phyloP scores from a whole-genome alignment of 2,329 filamentous ascomycete genomes.

The Xylariomycetidae sp. region DNA sequence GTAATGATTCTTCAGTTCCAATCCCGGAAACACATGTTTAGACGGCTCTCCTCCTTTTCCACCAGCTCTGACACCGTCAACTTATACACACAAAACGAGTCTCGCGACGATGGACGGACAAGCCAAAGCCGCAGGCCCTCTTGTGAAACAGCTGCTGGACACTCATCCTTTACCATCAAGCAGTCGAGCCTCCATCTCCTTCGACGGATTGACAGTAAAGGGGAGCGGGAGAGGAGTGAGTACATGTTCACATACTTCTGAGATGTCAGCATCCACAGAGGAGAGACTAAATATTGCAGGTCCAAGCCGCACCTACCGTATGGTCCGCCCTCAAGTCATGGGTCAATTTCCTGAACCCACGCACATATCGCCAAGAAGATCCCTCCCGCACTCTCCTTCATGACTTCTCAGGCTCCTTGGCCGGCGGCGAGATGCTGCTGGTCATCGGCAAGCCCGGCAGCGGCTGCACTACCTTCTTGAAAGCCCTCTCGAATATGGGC shows the following conservation, averaged over 20 bases:
- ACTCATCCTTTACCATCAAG: constrained; percentile 2
- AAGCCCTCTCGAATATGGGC: constrained; percentile 14
- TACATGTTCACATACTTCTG: too few species aligned
- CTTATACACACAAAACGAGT: too few species aligned
- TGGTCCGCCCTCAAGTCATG: constrained; percentile 7
- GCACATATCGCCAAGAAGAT: constrained; percentile 1
- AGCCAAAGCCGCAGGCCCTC: neutral
- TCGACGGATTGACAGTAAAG: constrained; percentile 1
- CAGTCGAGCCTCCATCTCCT: constrained; percentile 1
- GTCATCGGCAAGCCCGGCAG: constrained; percentile 18
- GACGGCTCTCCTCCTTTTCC: too few species aligned
- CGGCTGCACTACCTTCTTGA: constrained; percentile 20
- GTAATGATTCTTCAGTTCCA: too few species aligned
- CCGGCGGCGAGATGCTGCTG: constrained; percentile 17
- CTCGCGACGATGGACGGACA: constrained; percentile 1
- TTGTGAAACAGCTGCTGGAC: constrained; percentile 2
- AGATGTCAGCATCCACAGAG: neutral
- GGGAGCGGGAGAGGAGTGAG: constrained; percentile 5
- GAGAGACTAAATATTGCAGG: neutral
- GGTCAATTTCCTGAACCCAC: constrained; percentile 6
- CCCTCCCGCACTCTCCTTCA: constrained; percentile 3
- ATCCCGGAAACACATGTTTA: too few species aligned
- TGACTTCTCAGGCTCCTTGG: constrained; percentile 4
- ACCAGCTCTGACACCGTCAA: too few species aligned
- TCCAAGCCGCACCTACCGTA: constrained; percentile 8